Evolutionary conservation across 495 filamentous ascomycete species (phyloP).

Genomic region (Penicillium waksmanii): DNA sequence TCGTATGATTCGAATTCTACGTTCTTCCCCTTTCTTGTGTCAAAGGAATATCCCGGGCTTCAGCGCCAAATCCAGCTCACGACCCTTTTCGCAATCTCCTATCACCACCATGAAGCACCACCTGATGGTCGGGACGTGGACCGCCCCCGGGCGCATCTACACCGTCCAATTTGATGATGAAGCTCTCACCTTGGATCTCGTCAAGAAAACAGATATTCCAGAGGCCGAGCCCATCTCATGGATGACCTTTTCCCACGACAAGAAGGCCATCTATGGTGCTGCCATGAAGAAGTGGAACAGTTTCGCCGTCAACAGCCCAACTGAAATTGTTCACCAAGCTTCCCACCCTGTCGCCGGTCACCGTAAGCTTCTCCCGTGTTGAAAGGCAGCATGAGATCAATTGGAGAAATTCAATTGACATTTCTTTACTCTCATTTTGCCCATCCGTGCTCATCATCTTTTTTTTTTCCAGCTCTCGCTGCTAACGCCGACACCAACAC

Average conservation of each 20-base stretch:
- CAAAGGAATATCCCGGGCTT: no score
- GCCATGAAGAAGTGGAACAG: conserved; percentile 90
- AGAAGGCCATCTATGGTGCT: conserved; percentile 82
- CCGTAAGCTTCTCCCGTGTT: conserved; percentile 43
- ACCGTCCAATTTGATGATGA: conserved; percentile 84
- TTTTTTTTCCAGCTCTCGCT: conserved; percentile 58
- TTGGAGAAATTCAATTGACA: neutral
- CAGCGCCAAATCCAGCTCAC: neutral
- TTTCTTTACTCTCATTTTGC: neutral
- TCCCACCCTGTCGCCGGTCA: conserved; percentile 71
- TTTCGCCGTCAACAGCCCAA: conserved; percentile 75
- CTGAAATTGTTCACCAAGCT: conserved; percentile 73
- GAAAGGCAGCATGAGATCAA: neutral
- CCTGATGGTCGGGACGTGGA: conserved; percentile 85
- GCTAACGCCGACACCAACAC: conserved; percentile 73
- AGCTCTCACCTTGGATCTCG: conserved; percentile 64
- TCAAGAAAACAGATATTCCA: conserved; percentile 79
- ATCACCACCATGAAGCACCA: conserved; percentile 70
- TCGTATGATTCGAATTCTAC: conserved; percentile 19
- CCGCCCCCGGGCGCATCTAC: conserved; percentile 81
- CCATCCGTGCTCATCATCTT: neutral
- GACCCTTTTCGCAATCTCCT: conserved; percentile 23
- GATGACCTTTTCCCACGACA: conserved; percentile 85
- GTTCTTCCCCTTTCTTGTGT: neutral
- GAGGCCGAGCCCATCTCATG: conserved; percentile 84